A percentile compares a stretch with the other conserved stretches of the same genome.
Conservation (phyloP, 441 rosid species). For the Pelargonium myrrhifolium region DNA sequence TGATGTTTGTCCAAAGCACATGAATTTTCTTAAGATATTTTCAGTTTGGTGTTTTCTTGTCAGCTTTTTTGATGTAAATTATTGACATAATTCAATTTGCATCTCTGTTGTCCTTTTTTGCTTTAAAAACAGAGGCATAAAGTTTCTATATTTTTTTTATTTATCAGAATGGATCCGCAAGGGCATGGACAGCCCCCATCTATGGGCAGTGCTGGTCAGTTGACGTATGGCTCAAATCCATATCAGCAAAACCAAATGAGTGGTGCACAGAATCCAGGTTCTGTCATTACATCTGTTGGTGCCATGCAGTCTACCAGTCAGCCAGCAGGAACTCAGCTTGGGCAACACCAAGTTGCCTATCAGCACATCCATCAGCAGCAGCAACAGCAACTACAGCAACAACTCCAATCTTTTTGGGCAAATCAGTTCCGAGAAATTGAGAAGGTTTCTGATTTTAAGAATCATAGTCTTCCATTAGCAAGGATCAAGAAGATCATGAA, state of each 20-base stretch:
- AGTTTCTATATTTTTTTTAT: too few relatives aligned
- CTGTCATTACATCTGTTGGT: constrained; percentile 33
- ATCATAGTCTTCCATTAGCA: constrained; percentile 78
- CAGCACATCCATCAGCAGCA: constrained; percentile 77
- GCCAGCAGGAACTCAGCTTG: constrained; percentile 48
- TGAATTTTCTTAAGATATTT: too few relatives aligned
- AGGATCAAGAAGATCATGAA: constrained; percentile 94
- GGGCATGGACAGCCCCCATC: constrained; percentile 63
- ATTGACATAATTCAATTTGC: too few relatives aligned
- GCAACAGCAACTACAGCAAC: constrained; percentile 74
- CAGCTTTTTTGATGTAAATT: too few relatives aligned
- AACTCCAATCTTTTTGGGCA: constrained; percentile 68
- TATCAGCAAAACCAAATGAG: constrained; percentile 56
- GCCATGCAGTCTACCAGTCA: constrained; percentile 38
- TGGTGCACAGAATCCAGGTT: constrained; percentile 33
- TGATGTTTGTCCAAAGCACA: too few relatives aligned
- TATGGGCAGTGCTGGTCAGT: constrained; percentile 37
- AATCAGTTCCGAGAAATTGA: constrained; percentile 66
- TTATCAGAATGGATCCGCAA: constrained; percentile 27
- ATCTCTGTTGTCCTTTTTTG: neutral
- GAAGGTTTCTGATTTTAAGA: constrained; percentile 67
- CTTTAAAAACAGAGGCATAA: too few relatives aligned
- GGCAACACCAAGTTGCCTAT: constrained; percentile 67
- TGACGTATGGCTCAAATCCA: constrained; percentile 51
- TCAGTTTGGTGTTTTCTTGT: too few relatives aligned